Conservation (phyloP, 169 alveolate genomes). For the Eimeria acervulina region DNA sequence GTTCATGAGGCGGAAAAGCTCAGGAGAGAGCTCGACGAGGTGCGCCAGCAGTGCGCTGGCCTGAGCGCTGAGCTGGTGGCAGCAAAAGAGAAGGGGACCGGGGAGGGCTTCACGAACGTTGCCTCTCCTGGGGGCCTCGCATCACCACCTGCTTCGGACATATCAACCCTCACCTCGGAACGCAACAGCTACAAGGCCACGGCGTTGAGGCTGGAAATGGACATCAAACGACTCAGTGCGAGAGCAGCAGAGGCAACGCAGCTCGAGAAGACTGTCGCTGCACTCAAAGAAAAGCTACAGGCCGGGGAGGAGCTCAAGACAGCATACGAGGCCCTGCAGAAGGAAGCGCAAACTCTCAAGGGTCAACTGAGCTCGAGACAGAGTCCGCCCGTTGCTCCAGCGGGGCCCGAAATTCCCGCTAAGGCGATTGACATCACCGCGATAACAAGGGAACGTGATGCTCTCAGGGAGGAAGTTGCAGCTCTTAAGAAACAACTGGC, state of each 20-base stretch:
- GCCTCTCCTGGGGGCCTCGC: slow-evolving; percentile 2
- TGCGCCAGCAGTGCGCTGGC: slow-evolving; percentile 57
- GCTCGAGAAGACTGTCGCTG: slow-evolving; percentile 51
- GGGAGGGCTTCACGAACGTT: not conserved
- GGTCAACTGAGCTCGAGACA: not conserved
- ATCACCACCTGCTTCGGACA: slow-evolving; percentile 58
- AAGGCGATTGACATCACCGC: not conserved
- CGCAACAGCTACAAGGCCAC: slow-evolving; percentile 67
- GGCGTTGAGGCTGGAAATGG: slow-evolving; percentile 60
- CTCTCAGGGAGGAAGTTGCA: slow-evolving; percentile 1
- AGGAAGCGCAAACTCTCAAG: slow-evolving; percentile 22
- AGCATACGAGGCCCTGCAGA: slow-evolving; percentile 57
- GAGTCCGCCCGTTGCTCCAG: not conserved
- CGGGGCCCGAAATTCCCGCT: not conserved
- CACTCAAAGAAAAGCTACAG: slow-evolving; percentile 12
- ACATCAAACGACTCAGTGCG: slow-evolving; percentile 46
- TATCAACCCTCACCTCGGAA: slow-evolving; percentile 68
- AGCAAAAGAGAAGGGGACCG: not conserved
- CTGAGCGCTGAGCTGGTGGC: slow-evolving; percentile 37
- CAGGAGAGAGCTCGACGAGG: slow-evolving; percentile 23
- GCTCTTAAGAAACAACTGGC: slow-evolving; percentile 22
- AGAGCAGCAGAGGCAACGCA: slow-evolving; percentile 48
- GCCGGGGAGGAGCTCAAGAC: slow-evolving; percentile 56
- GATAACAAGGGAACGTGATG: not conserved
- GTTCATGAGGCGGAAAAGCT: slow-evolving; percentile 17